phyloP scores from a whole-genome alignment of 352 stramenopile species.

The Phytophthora pisi region DNA sequence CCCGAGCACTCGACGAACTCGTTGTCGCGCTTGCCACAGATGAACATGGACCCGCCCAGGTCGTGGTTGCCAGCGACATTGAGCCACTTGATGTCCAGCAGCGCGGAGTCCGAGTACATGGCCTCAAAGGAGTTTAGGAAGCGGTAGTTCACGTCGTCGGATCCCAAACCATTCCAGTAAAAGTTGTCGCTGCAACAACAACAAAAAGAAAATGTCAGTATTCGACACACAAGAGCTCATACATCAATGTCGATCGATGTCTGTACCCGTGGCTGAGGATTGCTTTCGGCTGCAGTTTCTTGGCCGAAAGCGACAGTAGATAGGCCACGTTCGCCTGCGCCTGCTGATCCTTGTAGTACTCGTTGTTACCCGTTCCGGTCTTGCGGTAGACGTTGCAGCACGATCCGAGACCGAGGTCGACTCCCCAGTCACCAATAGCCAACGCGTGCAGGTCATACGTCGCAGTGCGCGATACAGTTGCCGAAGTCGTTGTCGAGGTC shows the following conservation, averaged over 20 bases:
- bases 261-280: constrained; percentile 62
- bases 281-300: constrained; percentile 62
- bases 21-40: constrained; percentile 74
- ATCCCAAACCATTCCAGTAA: constrained; percentile 77
- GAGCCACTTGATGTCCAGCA: constrained; percentile 69
- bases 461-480: constrained; percentile 38
- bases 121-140: constrained; percentile 71
- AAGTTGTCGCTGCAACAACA: constrained; percentile 51
- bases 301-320: constrained; percentile 63
- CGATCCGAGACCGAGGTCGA: constrained; percentile 64
- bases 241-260: neutral
- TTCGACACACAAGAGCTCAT: neutral
- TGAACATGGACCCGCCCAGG: constrained; percentile 73
- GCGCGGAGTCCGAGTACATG: constrained; percentile 58
- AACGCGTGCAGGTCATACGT: constrained; percentile 68
- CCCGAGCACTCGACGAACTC: constrained; percentile 64
- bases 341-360: constrained; percentile 80
- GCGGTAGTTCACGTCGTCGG: constrained; percentile 66
- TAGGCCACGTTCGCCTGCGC: constrained; percentile 70
- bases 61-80: constrained; percentile 81
- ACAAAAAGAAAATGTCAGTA: constrained; percentile 1
- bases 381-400: constrained; percentile 79
- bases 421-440: constrained; percentile 74
- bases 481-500: constrained; percentile 11
- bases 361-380: constrained; percentile 52